phyloP scores from a whole-genome alignment of 2,329 filamentous ascomycete species.

The Tolypocladium ophioglossoides region DNA sequence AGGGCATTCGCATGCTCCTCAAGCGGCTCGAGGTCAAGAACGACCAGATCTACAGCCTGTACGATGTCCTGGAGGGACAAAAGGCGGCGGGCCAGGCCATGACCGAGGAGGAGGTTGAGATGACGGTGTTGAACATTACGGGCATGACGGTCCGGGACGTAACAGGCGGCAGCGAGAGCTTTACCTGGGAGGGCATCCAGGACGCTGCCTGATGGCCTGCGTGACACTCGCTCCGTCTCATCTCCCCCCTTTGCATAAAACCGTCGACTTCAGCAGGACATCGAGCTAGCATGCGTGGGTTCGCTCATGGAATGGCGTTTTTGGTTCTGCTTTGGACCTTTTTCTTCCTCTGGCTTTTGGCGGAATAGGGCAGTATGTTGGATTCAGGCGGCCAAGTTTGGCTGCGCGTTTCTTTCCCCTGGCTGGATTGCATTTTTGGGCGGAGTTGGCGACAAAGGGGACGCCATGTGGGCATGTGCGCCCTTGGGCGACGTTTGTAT shows the following conservation, averaged over 20 bases:
- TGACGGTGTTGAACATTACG: conserved; percentile 49
- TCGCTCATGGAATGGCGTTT: not conserved
- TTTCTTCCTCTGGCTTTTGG: not conserved
- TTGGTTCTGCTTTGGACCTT: not conserved
- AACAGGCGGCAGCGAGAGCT: conserved; percentile 24
- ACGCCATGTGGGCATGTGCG: not conserved
- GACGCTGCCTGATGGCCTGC: conserved; percentile 9
- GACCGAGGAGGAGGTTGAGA: conserved; percentile 51
- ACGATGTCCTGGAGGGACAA: conserved; percentile 76
- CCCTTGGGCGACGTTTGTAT: not conserved
- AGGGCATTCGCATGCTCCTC: conserved; percentile 50
- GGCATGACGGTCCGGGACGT: conserved; percentile 33
- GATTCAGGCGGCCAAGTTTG: not conserved
- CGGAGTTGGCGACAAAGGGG: not conserved
- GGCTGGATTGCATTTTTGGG: not conserved
- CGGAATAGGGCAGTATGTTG: not conserved
- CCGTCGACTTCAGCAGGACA: not conserved
- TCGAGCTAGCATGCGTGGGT: not conserved
- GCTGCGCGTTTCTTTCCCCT: too few relatives aligned
- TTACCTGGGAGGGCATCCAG: conserved; percentile 31
- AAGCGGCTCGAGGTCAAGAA: conserved; percentile 60
- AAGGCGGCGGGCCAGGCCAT: conserved; percentile 54
- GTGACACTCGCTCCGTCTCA: too few relatives aligned
- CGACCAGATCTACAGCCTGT: conserved; percentile 71
- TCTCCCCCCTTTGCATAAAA: too few relatives aligned